These are phyloP conservation scores for Capsella rubella DNA, from an alignment of 441 rosid genomes.

Conservation along the genomic window DNA sequence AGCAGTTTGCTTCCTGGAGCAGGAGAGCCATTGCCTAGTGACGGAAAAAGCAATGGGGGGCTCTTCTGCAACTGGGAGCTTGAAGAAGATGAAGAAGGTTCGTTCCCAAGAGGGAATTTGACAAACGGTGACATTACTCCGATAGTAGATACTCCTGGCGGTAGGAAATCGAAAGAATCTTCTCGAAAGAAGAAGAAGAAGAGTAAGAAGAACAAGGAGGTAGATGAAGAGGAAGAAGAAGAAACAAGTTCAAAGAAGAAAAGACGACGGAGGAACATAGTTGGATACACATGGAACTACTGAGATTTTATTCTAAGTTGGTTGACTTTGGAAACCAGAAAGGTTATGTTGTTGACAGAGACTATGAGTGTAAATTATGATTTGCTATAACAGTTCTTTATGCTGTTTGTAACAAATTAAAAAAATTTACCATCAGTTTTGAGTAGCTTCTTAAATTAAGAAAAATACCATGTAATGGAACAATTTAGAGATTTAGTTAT, in stretches of 20 bases:
- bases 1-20: conserved; percentile 84
- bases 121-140: conserved; percentile 42
- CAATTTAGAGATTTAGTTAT: conserved; percentile 1
- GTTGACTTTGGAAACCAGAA: neutral
- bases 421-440: conserved; percentile 39
- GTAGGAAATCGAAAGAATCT: conserved; percentile 61
- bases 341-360: neutral
- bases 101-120: conserved; percentile 65
- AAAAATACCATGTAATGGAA: neutral
- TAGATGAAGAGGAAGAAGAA: conserved; percentile 45
- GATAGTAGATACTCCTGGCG: conserved; percentile 46
- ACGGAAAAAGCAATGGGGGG: conserved; percentile 49
- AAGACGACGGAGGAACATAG: conserved; percentile 33
- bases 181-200: conserved; percentile 56
- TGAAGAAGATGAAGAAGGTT: conserved; percentile 73
- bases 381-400: conserved; percentile 42
- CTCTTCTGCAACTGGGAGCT: conserved; percentile 80
- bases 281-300: conserved; percentile 15
- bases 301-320: neutral
- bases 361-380: conserved; percentile 32
- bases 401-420: conserved; percentile 41
- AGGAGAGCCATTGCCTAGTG: conserved; percentile 69
- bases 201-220: conserved; percentile 49
- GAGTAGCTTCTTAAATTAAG: conserved; percentile 13
- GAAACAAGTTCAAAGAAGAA: conserved; percentile 41